Evolutionary conservation across 805 yeast species (phyloP).

Genomic region (Yarrowia divulgata): DNA sequence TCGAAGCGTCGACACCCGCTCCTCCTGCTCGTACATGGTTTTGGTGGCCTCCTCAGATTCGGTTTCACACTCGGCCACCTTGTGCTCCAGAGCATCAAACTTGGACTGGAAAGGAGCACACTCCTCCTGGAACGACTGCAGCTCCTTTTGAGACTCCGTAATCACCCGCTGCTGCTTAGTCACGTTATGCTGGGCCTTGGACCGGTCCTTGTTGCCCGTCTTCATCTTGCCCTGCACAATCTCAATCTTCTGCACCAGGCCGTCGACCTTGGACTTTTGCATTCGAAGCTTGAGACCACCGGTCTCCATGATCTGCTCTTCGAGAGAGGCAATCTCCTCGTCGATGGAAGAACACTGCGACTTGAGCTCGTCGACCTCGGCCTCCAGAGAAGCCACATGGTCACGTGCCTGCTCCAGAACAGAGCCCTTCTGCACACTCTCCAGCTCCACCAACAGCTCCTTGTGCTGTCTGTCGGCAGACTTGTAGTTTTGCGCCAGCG

Average conservation of each 20-base stretch:
- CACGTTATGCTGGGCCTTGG: conserved; percentile 70
- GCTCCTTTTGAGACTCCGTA: conserved; percentile 58
- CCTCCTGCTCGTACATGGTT: conserved; percentile 46
- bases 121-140: conserved; percentile 52
- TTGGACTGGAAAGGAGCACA: conserved; percentile 53
- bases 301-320: conserved; percentile 81
- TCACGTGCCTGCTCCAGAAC: conserved; percentile 52
- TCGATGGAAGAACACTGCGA: conserved; percentile 64
- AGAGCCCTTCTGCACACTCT: conserved; percentile 45
- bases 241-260: conserved; percentile 70
- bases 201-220: conserved; percentile 61
- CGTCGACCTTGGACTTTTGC: conserved; percentile 83
- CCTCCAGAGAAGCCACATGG: conserved; percentile 50
- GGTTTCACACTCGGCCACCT: conserved; percentile 42
- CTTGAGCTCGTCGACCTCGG: conserved; percentile 57
- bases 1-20: conserved; percentile 50
- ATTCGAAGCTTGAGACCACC: conserved; percentile 87
- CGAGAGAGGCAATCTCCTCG: conserved; percentile 63
- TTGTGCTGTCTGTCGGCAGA: conserved; percentile 57
- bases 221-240: conserved; percentile 63
- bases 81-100: conserved; percentile 43
- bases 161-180: conserved; percentile 61
- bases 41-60: conserved; percentile 43
- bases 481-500: conserved; percentile 61
- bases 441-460: conserved; percentile 46